Base-by-base conservation (phyloP, 164 flowering plant species). In the Aristolochia fimbriata region DNA sequence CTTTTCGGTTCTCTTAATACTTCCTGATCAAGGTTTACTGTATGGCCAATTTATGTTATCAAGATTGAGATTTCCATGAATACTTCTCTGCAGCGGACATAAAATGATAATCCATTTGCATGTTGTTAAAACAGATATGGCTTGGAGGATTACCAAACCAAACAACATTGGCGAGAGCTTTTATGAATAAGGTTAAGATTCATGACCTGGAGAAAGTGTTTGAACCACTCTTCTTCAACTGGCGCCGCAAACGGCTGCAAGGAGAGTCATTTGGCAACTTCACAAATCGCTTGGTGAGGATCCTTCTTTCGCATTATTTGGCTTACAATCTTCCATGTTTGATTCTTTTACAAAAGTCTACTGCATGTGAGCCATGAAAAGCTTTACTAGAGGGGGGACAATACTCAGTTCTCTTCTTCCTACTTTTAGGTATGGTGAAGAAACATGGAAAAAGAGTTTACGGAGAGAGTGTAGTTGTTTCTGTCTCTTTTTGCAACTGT, bases 111-210 rank as follows among this genome's bases (percentile, higher is more conserved):
- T 56, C 20, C 31, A 30, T 24, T n/a, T 11, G 19, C 5, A n/a
- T 53, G 3, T 27, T 62, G 51, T 16, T 15, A 1, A 52, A 72
- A 55, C 75, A 91, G 99, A 76, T 94, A 19, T 94, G 99, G 99
- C 93, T 94, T 21, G 97, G 99, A 1, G 99, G 99, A 62, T 85
- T 83, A 30, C 91, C 95, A 50, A 84, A 83, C 64, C 99, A 91
- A 74, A 83, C 87, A 14, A 47, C 81, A 14, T 47, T 94, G 49
- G 97, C 97, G 2, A 75, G 66, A 68, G 43, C 60, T 54, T 91
- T 94, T 73, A 80, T 82, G 91, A 69, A 87, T 20, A 94, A 88
- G 78, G 96, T 88, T 52, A 94, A 94, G 78, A 43, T 94, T 76
- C 97, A 87, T n/a, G 91, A 88, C 45, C 81, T 94, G 27, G 99